These are phyloP conservation scores for Sphaerosporella brunnea DNA, from an alignment of 495 filamentous ascomycete genomes.

Conservation along the genomic window DNA sequence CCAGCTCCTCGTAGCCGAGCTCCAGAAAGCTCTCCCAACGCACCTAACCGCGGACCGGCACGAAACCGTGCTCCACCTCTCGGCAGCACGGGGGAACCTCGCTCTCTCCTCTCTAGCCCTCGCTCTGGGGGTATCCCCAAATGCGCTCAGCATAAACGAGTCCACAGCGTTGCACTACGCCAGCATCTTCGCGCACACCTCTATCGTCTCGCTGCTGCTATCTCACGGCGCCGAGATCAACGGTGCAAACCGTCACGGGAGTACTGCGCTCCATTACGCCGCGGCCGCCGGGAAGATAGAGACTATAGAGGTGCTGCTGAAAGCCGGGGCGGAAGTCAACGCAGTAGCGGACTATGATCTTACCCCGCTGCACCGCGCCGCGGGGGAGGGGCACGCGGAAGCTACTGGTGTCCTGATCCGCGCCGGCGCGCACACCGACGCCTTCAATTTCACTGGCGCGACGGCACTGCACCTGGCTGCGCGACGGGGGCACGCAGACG, in stretches of 20 bases:
- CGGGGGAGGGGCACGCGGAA: not conserved
- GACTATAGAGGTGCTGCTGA: not conserved
- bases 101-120: not conserved
- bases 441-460: not conserved
- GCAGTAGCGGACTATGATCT: not conserved
- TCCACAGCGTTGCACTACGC: not conserved
- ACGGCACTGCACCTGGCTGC: not conserved
- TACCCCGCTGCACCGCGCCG: not conserved
- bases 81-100: not conserved
- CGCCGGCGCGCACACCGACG: not conserved
- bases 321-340: not conserved
- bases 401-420: not conserved
- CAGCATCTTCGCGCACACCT: not conserved
- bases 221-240: not conserved
- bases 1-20: not conserved
- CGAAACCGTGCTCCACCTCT: not conserved
- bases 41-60: not conserved
- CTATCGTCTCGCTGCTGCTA: not conserved
- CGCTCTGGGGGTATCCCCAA: not conserved
- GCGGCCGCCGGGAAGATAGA: not conserved
- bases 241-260: not conserved
- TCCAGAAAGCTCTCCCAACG: not conserved
- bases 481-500: not conserved
- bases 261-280: not conserved
- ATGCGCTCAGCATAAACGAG: not conserved